Base-by-base conservation (phyloP, 2,329 filamentous ascomycete genomes). In the Clonostachys rosea region DNA sequence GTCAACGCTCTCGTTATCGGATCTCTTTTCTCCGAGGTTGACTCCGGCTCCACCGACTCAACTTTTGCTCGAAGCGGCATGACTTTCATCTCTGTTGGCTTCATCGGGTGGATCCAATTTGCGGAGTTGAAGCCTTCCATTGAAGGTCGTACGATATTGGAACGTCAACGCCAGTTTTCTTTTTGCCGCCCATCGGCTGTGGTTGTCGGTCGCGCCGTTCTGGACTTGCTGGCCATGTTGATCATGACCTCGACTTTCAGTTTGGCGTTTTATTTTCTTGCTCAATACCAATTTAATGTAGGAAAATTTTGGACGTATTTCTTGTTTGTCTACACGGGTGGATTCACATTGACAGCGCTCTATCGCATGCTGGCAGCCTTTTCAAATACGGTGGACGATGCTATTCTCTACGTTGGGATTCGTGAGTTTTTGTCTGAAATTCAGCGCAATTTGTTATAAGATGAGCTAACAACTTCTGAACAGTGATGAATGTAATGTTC, bases 121-220 rank as follows among this genome's bases (percentile, higher is more conserved):
- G 81, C 84, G 1, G 88, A 94, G 63, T 72, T 91, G 34, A 88
- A 88, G 77, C 86, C 85, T 52, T 87, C 87, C 42, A 84, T 92
- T 9, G 79, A 79, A 44, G 85, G 88, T 6, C 76, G 89, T 47
- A 75, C 75, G 0, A 82, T 94, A 16, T 64, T 73, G 13, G 63
- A 63, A 12, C 64, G 72, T 2, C 74, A 78, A 42, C 63, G 64
- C 34, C 67, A 71, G 44, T 76, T 75, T 42, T 73, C 73, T 34
- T 74, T 76, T 49, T 79, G 79, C 56, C 69, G 75, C 0, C 77
- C 78, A 0, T 73, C 70, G 9, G 75, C 77, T 24, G 76, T 83
- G 51, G 71, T 73, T 3, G 62, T 83, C 5, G 79, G 79, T 30
- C 69, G 76, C 3, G 72, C 81, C 2, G 59, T 82, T 2, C 62